Evolutionary conservation across 1,139 yeast species (phyloP).

Genomic region (Yamadazyma pseudoaaseri): DNA sequence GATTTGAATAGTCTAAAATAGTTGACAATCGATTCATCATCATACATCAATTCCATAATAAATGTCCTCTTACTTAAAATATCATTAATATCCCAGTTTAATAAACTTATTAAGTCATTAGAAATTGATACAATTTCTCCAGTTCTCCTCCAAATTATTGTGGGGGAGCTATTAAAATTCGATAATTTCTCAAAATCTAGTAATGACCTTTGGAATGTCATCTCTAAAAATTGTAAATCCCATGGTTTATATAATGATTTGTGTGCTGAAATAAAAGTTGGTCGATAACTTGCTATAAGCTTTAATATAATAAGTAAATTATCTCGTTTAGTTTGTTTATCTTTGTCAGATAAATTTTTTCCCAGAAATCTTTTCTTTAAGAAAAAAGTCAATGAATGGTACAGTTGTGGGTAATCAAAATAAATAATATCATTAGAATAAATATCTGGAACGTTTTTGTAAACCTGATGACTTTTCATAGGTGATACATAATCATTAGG

Average conservation of each 20-base stretch:
- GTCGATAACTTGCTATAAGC: slow-evolving; percentile 68
- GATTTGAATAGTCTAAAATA: slow-evolving; percentile 46
- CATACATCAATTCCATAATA: slow-evolving; percentile 50
- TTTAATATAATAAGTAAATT: slow-evolving; percentile 57
- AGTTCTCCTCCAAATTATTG: slow-evolving; percentile 75
- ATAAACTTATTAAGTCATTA: slow-evolving; percentile 61
- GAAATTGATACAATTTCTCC: slow-evolving; percentile 75
- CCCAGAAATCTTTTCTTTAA: slow-evolving; percentile 54
- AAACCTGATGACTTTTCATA: slow-evolving; percentile 55
- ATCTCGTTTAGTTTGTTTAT: slow-evolving; percentile 36
- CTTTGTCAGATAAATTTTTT: slow-evolving; percentile 27
- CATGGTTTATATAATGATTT: slow-evolving; percentile 60
- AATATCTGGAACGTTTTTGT: slow-evolving; percentile 65
- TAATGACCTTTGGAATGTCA: slow-evolving; percentile 66
- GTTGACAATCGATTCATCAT: slow-evolving; percentile 45
- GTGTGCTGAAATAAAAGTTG: slow-evolving; percentile 72
- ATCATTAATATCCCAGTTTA: slow-evolving; percentile 53
- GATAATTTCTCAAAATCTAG: slow-evolving; percentile 64
- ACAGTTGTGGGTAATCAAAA: slow-evolving; percentile 67
- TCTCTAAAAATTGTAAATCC: slow-evolving; percentile 64
- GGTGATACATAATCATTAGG: slow-evolving; percentile 47
- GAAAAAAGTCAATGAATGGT: slow-evolving; percentile 58
- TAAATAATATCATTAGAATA: slow-evolving; percentile 54
- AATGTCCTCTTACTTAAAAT: slow-evolving; percentile 52
- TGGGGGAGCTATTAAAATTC: slow-evolving; percentile 61